Evolutionary conservation across 345 rosid genomes (phyloP), one percentile per base, ranked within the genome.

Genomic region (Stellera chamaejasme): DNA sequence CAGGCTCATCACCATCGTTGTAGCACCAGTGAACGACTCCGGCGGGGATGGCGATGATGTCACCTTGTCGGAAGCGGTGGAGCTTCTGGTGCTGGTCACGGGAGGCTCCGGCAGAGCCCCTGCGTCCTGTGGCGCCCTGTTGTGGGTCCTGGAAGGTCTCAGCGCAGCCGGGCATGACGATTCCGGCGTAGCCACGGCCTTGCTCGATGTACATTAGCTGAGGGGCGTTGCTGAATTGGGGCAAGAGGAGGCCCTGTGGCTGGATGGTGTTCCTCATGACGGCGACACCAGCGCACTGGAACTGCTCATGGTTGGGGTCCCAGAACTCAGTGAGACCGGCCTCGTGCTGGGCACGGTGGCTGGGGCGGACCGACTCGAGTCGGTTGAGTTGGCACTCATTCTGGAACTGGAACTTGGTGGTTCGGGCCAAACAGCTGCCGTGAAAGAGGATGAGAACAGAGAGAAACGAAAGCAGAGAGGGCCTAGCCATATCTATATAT

Each of bases 1-100:
- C 59, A 3, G 63, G 72, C 14, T 68, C 54, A 13, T 65, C 59
- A 52, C 77, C 82, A 10, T 81, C 81, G 36, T 81, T 81, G 66
- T 70, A 75, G 70, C 58, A 42, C 84, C 81, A 83, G 54, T 75
- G 71, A 19, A 77, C 69, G 0, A 68, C 74, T 43, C 91, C 85
- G 3, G 71, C 73, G 0, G 87, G 87, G 27, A 81, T 1, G 44
- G 76, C 78, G 2, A 84, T 10, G 51, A 79, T 3, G 39, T 81
- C 85, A 0, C 87, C 87, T 27, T 43, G 48, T 0, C 77, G 66
- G 78, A 77, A 63, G n/a, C 56, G 74, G 11, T 62, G 66, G 39
- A 75, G 14, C 73, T 65, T 79, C 73, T 81, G 82, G 74, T 81
- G 80, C 58, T 60, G 73, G 36, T 84, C 87, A 42, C 48, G 70